Evolutionary conservation across 2,329 filamentous ascomycete genomes (phyloP), one percentile per base, ranked within the genome.

Genomic region (Bipolaris cookei): DNA sequence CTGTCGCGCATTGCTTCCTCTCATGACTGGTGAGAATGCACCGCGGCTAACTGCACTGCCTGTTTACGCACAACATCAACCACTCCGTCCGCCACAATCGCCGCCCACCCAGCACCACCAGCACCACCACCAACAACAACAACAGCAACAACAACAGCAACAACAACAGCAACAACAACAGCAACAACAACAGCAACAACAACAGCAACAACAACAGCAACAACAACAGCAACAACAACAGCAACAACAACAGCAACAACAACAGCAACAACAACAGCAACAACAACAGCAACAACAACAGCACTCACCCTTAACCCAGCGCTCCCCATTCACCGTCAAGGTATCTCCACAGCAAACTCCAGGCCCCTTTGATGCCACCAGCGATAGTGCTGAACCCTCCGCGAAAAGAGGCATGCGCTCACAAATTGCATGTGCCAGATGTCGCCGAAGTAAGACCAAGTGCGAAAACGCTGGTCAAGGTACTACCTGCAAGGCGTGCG

Each of bases 391-490:
- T 52, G 66, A 72, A 49, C 66, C 56, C 44, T 52, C 53, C 18
- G 58, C 50, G 53, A 59, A 61, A 55, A 61, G 62, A 67, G 75
- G 79, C 55, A 89, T 92, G 85, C 85, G 91, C 65, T 92, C 90
- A 44, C 91, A 88, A 70, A 91, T 94, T 71, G 90, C 91, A 45
- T 95, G 91, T 76, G 81, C 86, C 59, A 83, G 86, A 62, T 94
- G 91, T 73, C 84, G 91, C 56, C 86, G 86, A 68, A 92, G 90
- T 73, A 96, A 95, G 78, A 91, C 94, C 73, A 94, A 94, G 77
- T 96, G 91, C 79, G 87, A 91, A 75, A 95, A 95, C 77, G 84
- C 85, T 65, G 90, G 90, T 58, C 84, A 88, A 55, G 84, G 85
- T 60, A 88, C 86, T 14, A 86, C 85, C 14, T 96, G 91, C 79